Evolutionary conservation across 768 basidiomycete species (phyloP).

Genomic region (Boletus pseudopeckii): DNA sequence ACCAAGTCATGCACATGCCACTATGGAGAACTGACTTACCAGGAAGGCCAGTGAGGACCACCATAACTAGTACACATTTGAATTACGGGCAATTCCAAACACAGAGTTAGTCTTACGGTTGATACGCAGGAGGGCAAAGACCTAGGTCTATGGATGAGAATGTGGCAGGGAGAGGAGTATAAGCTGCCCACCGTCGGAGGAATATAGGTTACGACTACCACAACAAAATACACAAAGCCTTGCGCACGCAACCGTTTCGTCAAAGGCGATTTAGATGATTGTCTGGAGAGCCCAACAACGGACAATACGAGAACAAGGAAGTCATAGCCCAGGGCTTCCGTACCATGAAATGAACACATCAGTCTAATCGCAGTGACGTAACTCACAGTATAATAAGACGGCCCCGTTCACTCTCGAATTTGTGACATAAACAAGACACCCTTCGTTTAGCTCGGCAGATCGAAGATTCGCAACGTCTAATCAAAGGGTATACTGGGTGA

Average conservation of each 20-base stretch:
- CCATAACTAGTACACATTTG: conserved; percentile 2
- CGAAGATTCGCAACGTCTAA: conserved; percentile 16
- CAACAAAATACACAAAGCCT: conserved; percentile 20
- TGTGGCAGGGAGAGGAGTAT: too few relatives aligned
- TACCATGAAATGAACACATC: neutral
- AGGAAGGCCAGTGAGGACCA: neutral
- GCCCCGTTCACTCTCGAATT: conserved; percentile 1
- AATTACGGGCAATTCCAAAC: neutral
- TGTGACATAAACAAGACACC: neutral
- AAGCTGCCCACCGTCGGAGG: conserved; percentile 4
- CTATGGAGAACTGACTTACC: conserved; percentile 6
- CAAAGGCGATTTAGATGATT: conserved; percentile 15
- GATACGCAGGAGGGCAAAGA: conserved; percentile 8
- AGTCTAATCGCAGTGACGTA: neutral
- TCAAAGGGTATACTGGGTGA: neutral
- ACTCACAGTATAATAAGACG: conserved; percentile 22
- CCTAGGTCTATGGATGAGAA: neutral
- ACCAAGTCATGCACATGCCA: neutral
- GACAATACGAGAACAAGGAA: conserved; percentile 19
- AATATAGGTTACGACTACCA: conserved; percentile 18
- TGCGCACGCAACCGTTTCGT: conserved; percentile 17
- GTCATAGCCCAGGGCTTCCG: conserved; percentile 23
- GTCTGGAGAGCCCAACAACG: conserved; percentile 13
- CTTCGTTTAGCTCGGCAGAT: neutral
- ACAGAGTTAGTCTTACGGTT: neutral